Evolutionary conservation across 2,329 filamentous ascomycete species (phyloP), one percentile per base, ranked within the genome.

Genomic region (Hymenoscyphus infarciens): DNA sequence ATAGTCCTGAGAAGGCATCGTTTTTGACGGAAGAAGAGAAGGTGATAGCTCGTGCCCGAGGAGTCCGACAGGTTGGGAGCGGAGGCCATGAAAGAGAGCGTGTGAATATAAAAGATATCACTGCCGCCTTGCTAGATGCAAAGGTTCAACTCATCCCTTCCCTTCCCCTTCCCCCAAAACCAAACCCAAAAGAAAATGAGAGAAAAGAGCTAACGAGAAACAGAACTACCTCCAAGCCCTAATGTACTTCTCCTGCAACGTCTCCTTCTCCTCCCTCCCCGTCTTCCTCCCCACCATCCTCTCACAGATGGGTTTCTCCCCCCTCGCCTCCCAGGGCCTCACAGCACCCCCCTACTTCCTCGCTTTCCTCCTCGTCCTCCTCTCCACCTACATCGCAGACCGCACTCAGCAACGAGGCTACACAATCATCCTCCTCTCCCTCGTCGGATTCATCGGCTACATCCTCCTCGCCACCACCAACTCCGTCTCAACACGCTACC

Each of bases 301-400:
- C 15, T 75, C 80, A 57, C 79, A 83, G 61, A 89, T 92, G 85
- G 88, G 89, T 10, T 91, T 87, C 75, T 83, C 81, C 0, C 77
- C 81, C 15, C 81, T 91, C 64, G 79, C 86, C 63, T 86, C 89
- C 0, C 89, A 92, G 74, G 89, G 88, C 0, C 80, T 92, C 13
- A 87, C 87, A 0, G 88, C 88, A 0, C 89, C 88, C 0, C 88
- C 88, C 0, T 91, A 89, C 73, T 84, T 91, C 68, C 74, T 89
- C 15, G 82, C 87, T 1, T 90, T 89, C 16, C 68, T 89, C 13
- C 75, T 86, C 25, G 88, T 85, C 54, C 81, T 91, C 63, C 69
- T 71, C 10, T 83, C 83, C 1, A 86, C 86, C 5, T 88, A 80
- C 72, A 72, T 90, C 39, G 87, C 87, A n/a, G 88, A 91, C 75